Base-by-base conservation (phyloP, 805 yeast genomes). In the Saturnispora sekii region DNA sequence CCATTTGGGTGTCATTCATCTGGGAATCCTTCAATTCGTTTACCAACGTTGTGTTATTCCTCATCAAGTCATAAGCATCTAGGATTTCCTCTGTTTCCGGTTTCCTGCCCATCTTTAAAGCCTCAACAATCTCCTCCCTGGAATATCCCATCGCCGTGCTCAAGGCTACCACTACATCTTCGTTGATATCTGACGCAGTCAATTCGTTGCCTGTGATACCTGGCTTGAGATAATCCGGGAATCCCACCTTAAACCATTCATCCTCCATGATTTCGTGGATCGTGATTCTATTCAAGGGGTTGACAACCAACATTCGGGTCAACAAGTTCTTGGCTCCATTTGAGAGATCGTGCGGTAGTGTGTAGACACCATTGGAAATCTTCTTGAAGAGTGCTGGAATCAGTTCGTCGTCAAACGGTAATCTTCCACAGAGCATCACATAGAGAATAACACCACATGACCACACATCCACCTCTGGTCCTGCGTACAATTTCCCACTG, bases 381-480 rank as follows among this genome's bases (percentile, higher is more conserved):
- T 88, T 87, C 62, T 88, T 88, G 70, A 90, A 89, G 50, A 89
- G 70, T 1, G 93, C 94, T 7, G 97, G 97, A 45, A 89, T 90
- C 60, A 87, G 83, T 59, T 89, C 97, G 64, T 89, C 97, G 64
- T 89, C 97, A 62, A 89, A 89, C 11, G 97, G 97, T 55, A 89
- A 72, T 55, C 97, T 72, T 34, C 97, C 96, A 64, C 96, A 89
- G 43, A 90, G 71, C 97, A 89, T 89, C 44, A 89, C 97, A 55
- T 89, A 90, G 44, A 89, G 69, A 40, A 90, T 88, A 34, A 90
- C 97, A 56, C 97, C 97, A 59, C 95, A 84, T 0, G 95, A 84
- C 97, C 97, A 89, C 45, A 89, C 96, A 63, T 89, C 97, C 40
- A 90, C 97, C 64, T 90, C 97, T 3, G 97, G 97, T 9, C 97